Percentiles rank a stretch among this genome's conserved stretches.
Evolutionary conservation across 495 filamentous ascomycete genomes (phyloP).

Genomic region (Geopyxis carbonaria): DNA sequence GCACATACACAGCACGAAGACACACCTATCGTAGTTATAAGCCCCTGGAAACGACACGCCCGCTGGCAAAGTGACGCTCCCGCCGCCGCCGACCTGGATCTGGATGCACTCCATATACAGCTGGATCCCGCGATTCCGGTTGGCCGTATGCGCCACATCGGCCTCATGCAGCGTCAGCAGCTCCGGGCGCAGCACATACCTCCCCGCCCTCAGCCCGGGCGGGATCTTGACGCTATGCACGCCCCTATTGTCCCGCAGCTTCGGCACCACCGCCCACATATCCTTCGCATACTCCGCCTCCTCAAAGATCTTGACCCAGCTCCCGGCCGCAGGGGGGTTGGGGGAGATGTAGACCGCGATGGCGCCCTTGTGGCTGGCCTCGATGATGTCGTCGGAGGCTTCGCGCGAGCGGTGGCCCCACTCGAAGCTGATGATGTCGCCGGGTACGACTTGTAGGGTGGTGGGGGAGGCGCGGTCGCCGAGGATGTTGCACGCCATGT

Average conservation of each 20-base stretch:
- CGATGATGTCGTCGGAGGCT: constrained; percentile 31
- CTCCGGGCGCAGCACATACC: constrained; percentile 34
- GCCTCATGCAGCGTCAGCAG: constrained; percentile 35
- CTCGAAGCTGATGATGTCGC: constrained; percentile 32
- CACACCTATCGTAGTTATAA: constrained; percentile 23
- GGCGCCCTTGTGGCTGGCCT: constrained; percentile 29
- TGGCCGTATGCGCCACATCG: constrained; percentile 22
- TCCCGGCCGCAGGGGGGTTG: constrained; percentile 27
- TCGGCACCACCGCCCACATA: constrained; percentile 29
- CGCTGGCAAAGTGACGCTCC: constrained; percentile 18
- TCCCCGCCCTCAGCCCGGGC: constrained; percentile 28
- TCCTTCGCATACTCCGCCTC: constrained; percentile 28
- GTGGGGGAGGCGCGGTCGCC: constrained; percentile 28
- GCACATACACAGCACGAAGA: no score
- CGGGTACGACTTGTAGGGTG: constrained; percentile 29
- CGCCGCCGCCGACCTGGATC: constrained; percentile 29
- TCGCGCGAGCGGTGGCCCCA: constrained; percentile 28
- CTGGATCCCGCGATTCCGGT: constrained; percentile 31
- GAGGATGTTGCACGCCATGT: constrained; percentile 33
- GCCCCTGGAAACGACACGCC: constrained; percentile 3
- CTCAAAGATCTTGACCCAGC: constrained; percentile 34
- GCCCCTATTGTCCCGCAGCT: constrained; percentile 29
- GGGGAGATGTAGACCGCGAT: constrained; percentile 33
- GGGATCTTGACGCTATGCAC: constrained; percentile 31
- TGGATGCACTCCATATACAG: constrained; percentile 36